Evolutionary conservation across 1,284 basidiomycete genomes (phyloP), one percentile per base, ranked within the genome.

Genomic region (Golubevia pallescens): DNA sequence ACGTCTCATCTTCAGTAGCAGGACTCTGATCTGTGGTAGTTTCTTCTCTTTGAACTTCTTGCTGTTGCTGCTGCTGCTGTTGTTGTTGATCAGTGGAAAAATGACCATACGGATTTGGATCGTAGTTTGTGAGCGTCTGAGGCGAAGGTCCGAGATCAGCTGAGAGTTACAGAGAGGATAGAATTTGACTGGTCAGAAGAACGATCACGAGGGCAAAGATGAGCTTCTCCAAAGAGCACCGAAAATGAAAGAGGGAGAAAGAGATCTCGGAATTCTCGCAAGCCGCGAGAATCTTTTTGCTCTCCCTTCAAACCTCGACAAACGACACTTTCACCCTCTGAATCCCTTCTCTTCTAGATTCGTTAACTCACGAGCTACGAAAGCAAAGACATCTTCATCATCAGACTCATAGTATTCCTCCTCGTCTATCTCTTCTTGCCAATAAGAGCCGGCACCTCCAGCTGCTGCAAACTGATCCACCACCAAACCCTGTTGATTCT

Each of bases 321-420:
- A n/a, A n/a, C n/a, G n/a, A n/a, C 34, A 38, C 34, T 38, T 10
- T 5, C 34, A 5, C 34, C 34, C 34, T 5, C 53, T 57, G 48
- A 58, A 53, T 13, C 32, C 14, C 55, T 10, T 28, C 28, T 24
- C 55, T 34, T 34, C 23, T 24, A 2, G 6, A 57, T 16, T 16
- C n/a, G 32, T 38, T 14, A 13, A 73, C 68, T 63, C 67, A 69
- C 70, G 76, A 28, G 76, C 78, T 8, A 76, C 71, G 52, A 83
- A 84, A 19, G 82, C 82, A 70, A 84, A 84, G 52, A 84, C 79
- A 51, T 80, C 75, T 2, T 74, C 81, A 21, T 82, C 80, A 38
- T 82, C 78, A 5, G 75, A 75, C 23, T 69, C 73, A 57, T 81
- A 75, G 56, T 81, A 75, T 23, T 79, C 69, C 3, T 72, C 74